phyloP scores from a whole-genome alignment of 192 early-diverging fungal species.

The Chytriomyces sp. region DNA sequence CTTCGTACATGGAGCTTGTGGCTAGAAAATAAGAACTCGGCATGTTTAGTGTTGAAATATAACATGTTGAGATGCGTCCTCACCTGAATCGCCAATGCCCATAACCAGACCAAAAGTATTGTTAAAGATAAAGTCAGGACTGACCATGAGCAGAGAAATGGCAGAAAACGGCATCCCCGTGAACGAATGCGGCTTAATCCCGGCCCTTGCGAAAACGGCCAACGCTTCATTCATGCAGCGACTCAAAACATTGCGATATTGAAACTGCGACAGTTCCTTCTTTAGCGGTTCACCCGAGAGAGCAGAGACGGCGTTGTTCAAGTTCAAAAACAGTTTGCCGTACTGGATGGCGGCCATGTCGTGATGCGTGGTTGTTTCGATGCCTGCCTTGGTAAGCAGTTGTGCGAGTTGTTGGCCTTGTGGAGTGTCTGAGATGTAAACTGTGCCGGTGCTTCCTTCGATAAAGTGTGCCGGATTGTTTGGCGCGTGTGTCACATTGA shows the following conservation, averaged over 20 bases:
- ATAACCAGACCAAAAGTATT: slow-evolving; percentile 29
- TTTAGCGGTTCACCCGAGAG: slow-evolving; percentile 44
- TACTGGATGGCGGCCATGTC: slow-evolving; percentile 49
- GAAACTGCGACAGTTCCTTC: slow-evolving; percentile 38
- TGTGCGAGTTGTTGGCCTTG: slow-evolving; percentile 28
- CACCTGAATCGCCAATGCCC: slow-evolving; percentile 38
- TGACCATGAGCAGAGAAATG: slow-evolving; percentile 36
- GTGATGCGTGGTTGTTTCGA: slow-evolving; percentile 22
- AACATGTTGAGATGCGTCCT: background rate
- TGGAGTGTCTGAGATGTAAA: slow-evolving; percentile 39
- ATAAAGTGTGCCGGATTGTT: slow-evolving; percentile 24
- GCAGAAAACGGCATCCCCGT: slow-evolving; percentile 33
- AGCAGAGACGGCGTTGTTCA: slow-evolving; percentile 54
- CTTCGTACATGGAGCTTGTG: slow-evolving; percentile 54
- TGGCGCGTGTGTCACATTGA: slow-evolving; percentile 40
- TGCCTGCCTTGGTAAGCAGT: slow-evolving; percentile 33
- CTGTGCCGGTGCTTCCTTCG: slow-evolving; percentile 41
- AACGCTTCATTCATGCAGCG: slow-evolving; percentile 49
- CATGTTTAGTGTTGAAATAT: background rate
- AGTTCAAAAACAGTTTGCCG: slow-evolving; percentile 53
- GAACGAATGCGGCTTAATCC: slow-evolving; percentile 49
- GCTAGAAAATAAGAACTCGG: slow-evolving; percentile 32
- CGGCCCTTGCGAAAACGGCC: slow-evolving; percentile 38
- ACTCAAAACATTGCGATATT: slow-evolving; percentile 40
- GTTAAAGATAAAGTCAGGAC: slow-evolving; percentile 44